Conservation (phyloP, 1,139 yeast genomes). For the Pneumocystis jirovecii region DNA sequence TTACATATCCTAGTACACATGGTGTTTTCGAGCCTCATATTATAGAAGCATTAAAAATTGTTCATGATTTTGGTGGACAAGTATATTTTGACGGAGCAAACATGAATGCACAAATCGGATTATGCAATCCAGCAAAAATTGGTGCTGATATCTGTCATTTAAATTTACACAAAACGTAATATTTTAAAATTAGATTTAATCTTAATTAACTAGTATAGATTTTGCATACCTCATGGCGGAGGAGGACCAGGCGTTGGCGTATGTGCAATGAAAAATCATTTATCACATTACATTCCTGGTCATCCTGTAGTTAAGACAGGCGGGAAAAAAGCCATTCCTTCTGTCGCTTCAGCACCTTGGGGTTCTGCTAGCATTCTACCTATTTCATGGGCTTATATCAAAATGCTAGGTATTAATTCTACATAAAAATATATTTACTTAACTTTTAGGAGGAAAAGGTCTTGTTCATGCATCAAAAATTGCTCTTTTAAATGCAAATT, state of each 20-base stretch:
- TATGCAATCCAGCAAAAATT: constrained; percentile 91
- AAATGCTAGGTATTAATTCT: constrained; percentile 39
- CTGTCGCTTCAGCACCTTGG: constrained; percentile 87
- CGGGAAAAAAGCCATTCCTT: constrained; percentile 40
- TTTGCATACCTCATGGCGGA: constrained; percentile 97
- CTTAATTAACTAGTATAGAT: constrained; percentile 19
- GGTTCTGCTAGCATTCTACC: constrained; percentile 92
- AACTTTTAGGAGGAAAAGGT: constrained; percentile 46
- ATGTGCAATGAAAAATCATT: constrained; percentile 76
- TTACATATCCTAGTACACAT: constrained; percentile 92
- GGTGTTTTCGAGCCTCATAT: constrained; percentile 93
- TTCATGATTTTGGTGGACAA: constrained; percentile 80
- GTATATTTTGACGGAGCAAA: constrained; percentile 97
- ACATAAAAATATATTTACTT: background rate
- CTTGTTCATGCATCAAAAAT: constrained; percentile 72
- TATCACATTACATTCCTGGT: constrained; percentile 68
- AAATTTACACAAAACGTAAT: constrained; percentile 72
- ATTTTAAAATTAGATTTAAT: background rate
- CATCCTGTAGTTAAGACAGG: constrained; percentile 52
- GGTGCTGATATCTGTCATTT: constrained; percentile 99
- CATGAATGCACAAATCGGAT: constrained; percentile 97
- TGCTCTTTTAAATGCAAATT: constrained; percentile 90
- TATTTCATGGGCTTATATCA: constrained; percentile 86
- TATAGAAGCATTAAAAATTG: constrained; percentile 64
- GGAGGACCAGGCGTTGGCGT: constrained; percentile 99